These are phyloP conservation scores for Pascua sp. DNA, from an alignment of 1,284 basidiomycete species.

Conservation along the genomic window DNA sequence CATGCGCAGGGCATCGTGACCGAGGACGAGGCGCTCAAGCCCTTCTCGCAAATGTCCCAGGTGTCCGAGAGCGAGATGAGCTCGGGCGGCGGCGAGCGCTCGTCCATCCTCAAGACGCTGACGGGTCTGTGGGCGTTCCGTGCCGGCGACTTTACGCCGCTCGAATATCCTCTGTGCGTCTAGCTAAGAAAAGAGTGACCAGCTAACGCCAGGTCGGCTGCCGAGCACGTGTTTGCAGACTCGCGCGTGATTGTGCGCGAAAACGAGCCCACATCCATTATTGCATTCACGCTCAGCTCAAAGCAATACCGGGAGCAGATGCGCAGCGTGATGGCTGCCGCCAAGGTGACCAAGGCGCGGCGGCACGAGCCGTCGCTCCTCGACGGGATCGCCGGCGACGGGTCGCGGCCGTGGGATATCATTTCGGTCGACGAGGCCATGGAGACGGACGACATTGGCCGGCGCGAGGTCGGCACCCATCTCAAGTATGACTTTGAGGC, in stretches of 20 bases:
- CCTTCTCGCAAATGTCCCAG: constrained; percentile 36
- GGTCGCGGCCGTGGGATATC: constrained; percentile 62
- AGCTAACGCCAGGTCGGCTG: constrained; percentile 35
- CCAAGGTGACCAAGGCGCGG: constrained; percentile 6
- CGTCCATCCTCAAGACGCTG: constrained; percentile 79
- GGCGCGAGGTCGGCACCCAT: constrained; percentile 44
- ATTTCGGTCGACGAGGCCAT: constrained; percentile 58
- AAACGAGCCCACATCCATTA: constrained; percentile 97
- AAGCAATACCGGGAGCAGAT: constrained; percentile 84
- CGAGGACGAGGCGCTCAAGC: constrained; percentile 25
- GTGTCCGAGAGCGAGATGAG: constrained; percentile 52
- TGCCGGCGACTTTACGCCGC: constrained; percentile 54
- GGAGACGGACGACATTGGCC: constrained; percentile 39
- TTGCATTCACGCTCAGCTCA: constrained; percentile 91
- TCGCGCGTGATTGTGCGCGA: constrained; percentile 93
- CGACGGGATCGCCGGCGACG: constrained; percentile 4
- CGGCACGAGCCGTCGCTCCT: constrained; percentile 13
- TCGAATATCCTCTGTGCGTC: constrained; percentile 56
- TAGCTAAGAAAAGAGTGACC: constrained; percentile 5
- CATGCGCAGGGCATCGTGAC: constrained; percentile 25
- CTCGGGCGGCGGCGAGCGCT: constrained; percentile 59
- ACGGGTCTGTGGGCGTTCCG: constrained; percentile 74
- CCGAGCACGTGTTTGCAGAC: constrained; percentile 90
- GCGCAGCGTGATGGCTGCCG: constrained; percentile 56
- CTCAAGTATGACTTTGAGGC: constrained; percentile 70